A percentile compares a stretch with the other conserved stretches of the same genome.
Conservation (phyloP, 352 stramenopile genomes). For the Phytophthora sp. region DNA sequence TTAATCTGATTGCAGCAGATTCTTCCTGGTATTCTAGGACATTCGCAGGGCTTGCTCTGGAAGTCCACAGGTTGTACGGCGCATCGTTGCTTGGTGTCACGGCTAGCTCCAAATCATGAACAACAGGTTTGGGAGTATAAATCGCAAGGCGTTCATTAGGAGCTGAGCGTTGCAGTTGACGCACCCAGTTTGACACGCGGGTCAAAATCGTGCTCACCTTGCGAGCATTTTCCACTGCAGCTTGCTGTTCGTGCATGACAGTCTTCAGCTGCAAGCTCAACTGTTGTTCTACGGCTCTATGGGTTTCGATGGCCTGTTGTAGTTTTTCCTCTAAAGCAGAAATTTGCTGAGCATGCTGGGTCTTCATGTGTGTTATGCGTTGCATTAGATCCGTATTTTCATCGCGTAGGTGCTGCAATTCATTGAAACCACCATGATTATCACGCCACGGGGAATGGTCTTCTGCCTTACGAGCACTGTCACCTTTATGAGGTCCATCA, state of each 20-base stretch:
- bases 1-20: constrained; percentile 2
- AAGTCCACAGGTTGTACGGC: constrained; percentile 19
- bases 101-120: constrained; percentile 13
- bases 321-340: constrained; percentile 20
- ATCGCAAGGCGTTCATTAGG: constrained; percentile 1
- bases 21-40: constrained; percentile 2
- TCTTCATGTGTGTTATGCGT: constrained; percentile 12
- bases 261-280: constrained; percentile 16
- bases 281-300: constrained; percentile 22
- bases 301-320: constrained; percentile 11
- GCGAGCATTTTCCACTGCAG: constrained; percentile 31
- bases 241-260: constrained; percentile 24
- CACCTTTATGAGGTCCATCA: constrained; percentile 2
- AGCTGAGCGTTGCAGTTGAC: constrained; percentile 26
- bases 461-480: neutral
- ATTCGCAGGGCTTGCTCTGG: constrained; percentile 8
- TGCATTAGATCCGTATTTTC: constrained; percentile 12
- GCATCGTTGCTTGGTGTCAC: constrained; percentile 14
- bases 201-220: constrained; percentile 26
- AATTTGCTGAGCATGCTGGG: constrained; percentile 16
- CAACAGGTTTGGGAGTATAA: neutral
- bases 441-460: neutral
- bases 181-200: constrained; percentile 27
- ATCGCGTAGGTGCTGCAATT: constrained; percentile 13
- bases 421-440: neutral